Evolutionary conservation across 2,329 filamentous ascomycete genomes (phyloP).

Genomic region (Diatrype stigma): DNA sequence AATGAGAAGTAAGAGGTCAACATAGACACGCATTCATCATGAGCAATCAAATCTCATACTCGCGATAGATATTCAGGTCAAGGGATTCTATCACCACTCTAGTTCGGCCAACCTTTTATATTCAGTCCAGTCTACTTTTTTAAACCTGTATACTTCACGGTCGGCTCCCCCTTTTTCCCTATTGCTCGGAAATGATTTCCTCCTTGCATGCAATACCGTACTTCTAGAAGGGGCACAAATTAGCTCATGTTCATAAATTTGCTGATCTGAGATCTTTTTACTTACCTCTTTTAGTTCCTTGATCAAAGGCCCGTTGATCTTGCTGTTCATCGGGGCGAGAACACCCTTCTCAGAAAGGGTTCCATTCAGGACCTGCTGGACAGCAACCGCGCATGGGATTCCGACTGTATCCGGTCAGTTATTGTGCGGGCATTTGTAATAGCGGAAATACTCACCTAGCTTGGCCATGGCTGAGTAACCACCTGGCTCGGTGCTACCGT

Average conservation of each 20-base stretch:
- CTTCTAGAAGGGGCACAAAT: slow-evolving; percentile 12
- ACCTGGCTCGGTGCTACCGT: slow-evolving; percentile 61
- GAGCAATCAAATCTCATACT: too few species aligned
- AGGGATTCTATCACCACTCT: too few species aligned
- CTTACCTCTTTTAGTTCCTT: slow-evolving; percentile 53
- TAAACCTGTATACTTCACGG: neutral
- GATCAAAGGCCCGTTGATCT: slow-evolving; percentile 60
- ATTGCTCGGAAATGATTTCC: slow-evolving; percentile 8
- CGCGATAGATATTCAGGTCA: too few species aligned
- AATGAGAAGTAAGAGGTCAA: too few species aligned
- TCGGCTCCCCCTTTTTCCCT: neutral
- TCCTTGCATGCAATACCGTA: slow-evolving; percentile 51
- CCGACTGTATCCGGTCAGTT: slow-evolving; percentile 49
- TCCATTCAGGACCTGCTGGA: slow-evolving; percentile 73
- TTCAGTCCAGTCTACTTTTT: neutral
- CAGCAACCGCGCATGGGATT: slow-evolving; percentile 59
- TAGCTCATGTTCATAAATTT: slow-evolving; percentile 1
- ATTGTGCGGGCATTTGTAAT: neutral
- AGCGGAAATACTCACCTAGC: slow-evolving; percentile 30
- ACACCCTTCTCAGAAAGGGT: slow-evolving; percentile 70
- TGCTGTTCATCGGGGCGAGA: slow-evolving; percentile 70
- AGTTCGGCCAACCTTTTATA: neutral
- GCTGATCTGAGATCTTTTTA: neutral
- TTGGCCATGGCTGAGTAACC: slow-evolving; percentile 85
- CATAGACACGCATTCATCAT: too few species aligned